Conservation (phyloP, 306 rosid genomes). For the Canavalia ensiformis region DNA sequence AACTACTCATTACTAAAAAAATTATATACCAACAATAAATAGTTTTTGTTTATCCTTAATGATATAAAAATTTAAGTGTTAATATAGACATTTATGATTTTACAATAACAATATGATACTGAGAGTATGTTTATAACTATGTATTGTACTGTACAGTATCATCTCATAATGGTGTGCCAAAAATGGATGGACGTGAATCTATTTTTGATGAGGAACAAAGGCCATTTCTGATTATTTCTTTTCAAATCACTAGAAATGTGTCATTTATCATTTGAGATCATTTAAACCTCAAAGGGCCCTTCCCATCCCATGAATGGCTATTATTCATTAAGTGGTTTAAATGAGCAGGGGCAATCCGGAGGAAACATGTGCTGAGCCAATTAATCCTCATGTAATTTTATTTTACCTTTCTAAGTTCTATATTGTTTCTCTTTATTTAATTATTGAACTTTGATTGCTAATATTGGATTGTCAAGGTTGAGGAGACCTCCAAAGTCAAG, state of each 20-base stretch:
- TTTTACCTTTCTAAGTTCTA: neutral
- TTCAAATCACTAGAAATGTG: neutral
- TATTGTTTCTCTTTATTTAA: conserved; percentile 1
- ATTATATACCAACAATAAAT: neutral
- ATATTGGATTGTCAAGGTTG: neutral
- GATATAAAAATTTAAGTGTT: neutral
- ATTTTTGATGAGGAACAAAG: conserved; percentile 39
- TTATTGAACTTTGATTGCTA: neutral
- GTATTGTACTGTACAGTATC: conserved; percentile 27
- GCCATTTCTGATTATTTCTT: neutral
- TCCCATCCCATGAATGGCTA: neutral
- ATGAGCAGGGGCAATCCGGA: conserved; percentile 7
- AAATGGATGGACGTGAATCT: conserved; percentile 10
- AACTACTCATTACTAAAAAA: neutral
- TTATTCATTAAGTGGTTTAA: neutral
- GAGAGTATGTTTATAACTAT: neutral
- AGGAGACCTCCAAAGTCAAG: no score
- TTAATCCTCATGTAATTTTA: conserved; percentile 16
- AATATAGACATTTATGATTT: neutral
- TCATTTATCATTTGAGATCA: no score
- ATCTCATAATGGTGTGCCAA: neutral
- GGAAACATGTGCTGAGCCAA: neutral
- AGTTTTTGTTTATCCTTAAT: no score
- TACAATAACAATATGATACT: neutral
- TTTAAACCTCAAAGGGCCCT: neutral